Base-by-base conservation (phyloP, 805 yeast genomes). In the Komagataella mondaviorum region DNA sequence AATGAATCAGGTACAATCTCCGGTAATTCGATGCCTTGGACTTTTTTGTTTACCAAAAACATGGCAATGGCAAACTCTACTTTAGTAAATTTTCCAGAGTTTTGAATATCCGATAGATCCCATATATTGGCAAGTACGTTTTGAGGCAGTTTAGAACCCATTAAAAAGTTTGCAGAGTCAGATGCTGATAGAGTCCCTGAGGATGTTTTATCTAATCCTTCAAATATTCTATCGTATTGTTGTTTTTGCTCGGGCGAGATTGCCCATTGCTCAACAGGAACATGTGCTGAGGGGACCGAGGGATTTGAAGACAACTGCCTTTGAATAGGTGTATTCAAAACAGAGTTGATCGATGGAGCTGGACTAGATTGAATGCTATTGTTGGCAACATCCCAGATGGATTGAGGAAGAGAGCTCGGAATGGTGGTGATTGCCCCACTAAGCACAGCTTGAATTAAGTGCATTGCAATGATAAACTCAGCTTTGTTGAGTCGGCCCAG, bases 401-500 rank as follows among this genome's bases (percentile, higher is more conserved):
- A 61, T 14, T 60, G 63, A 6, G 71, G 68, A 12, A 68, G 54
- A 22, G 56, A 57, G 1, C 63, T 59, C 12, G 69, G 71, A 17
- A 88, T 69, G 49, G 80, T 77, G 49, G 74, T 75, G 57, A 88
- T 67, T 3, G 78, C 58, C 45, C 88, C 86, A 59, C 80, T 77
- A 60, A 88, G 71, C 36, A 84, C 70, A 57, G 88, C 82, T 65
- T 91, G 97, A 56, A 93, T 88, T 62, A 93, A 74, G 66, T 87
- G 95, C 99, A 93, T 91, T 6, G 98, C 97, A 59, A 91, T 78
- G 47, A 88, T 78, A 59, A 93, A 93, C 63, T 88, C 90, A 14
- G 81, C 75, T 61, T 81, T 77, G 52, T 77, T 73, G 59, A 93
- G 77, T 52, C 77, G 72, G 4, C 99, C 99, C 1, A 77, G 67